Evolutionary conservation across 805 yeast species (phyloP).

Genomic region (Wickerhamiella qilinensis): DNA sequence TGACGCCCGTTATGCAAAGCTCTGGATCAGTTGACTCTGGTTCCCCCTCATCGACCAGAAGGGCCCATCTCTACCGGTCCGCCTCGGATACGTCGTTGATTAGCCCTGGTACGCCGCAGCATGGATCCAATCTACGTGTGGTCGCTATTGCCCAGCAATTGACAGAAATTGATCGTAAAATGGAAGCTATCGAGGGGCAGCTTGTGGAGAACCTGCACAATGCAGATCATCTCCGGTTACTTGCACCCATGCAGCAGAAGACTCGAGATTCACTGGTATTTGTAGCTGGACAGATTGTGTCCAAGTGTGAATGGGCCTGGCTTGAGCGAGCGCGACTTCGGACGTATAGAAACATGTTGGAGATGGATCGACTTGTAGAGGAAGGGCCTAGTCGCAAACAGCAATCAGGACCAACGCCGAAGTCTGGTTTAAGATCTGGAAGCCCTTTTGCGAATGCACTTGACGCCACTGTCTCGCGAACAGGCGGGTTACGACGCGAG

Average conservation of each 20-base stretch:
- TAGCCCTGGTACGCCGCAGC: background rate
- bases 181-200: slow-evolving; percentile 19
- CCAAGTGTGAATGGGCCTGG: slow-evolving; percentile 41
- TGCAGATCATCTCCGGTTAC: slow-evolving; percentile 26
- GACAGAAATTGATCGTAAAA: slow-evolving; percentile 21
- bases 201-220: slow-evolving; percentile 25
- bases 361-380: slow-evolving; percentile 14
- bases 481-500: background rate
- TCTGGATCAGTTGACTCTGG: background rate
- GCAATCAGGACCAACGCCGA: background rate
- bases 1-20: background rate
- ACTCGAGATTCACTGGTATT: slow-evolving; percentile 34
- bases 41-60: background rate
- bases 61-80: background rate
- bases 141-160: slow-evolving; percentile 19
- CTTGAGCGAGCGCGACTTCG: slow-evolving; percentile 33
- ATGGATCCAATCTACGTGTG: slow-evolving; percentile 13
- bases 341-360: slow-evolving; percentile 26
- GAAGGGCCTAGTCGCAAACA: background rate
- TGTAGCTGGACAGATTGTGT: slow-evolving; percentile 32
- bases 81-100: slow-evolving; percentile 1
- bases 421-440: too few species aligned
- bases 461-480: background rate
- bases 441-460: too few species aligned
- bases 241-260: slow-evolving; percentile 39